Base-by-base conservation (phyloP, 2,329 filamentous ascomycete species). In the Colletotrichum limetticola region DNA sequence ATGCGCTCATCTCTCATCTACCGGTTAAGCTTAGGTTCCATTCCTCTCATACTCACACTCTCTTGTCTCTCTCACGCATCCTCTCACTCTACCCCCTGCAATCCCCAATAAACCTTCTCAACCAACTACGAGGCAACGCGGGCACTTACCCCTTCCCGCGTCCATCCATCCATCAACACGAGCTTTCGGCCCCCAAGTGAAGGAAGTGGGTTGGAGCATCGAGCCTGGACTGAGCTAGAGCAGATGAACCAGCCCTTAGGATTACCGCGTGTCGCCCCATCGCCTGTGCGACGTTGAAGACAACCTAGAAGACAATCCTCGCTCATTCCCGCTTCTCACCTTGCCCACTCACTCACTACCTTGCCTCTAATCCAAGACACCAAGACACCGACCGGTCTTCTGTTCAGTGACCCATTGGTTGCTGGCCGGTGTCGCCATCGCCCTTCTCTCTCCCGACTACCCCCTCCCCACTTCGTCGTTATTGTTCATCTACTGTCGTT, bases 261-360 rank as follows among this genome's bases (percentile, higher is more conserved):
- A 72, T 57, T 68, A 42, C 63, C 30, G 58, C 53, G 67, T 59
- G 62, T 71, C 66, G 71, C 73, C 73, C 73, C 73, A 74, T 74
- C 63, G 58, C 66, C 55, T 74, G 71, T 74, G 71, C 66, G 73
- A 74, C 73, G 73, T 74, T 74, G 73, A 64, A 57, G 62, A 74
- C 37, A 42, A 42, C 37, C 37, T 42, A 5, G 37, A 37, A 57
- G 37, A 55, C 30, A 60, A 60, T 56, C 46, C 57, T 56, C 49
- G 56, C 35, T 56, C 59, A 52, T 60, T 72, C 70, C 70, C 66
- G 55, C 55, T 28, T 64, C 68, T 71, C 26, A 61, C 61, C 30
- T 60, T 49, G 32, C 49, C 49, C 19, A n/a, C 46, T 37, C 46
- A 22, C 60, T 49, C 55, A 42, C 37, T 19, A 16, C 37, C 32